Base-by-base conservation (phyloP, 192 early-diverging fungal genomes). In the Coemansia sp. region DNA sequence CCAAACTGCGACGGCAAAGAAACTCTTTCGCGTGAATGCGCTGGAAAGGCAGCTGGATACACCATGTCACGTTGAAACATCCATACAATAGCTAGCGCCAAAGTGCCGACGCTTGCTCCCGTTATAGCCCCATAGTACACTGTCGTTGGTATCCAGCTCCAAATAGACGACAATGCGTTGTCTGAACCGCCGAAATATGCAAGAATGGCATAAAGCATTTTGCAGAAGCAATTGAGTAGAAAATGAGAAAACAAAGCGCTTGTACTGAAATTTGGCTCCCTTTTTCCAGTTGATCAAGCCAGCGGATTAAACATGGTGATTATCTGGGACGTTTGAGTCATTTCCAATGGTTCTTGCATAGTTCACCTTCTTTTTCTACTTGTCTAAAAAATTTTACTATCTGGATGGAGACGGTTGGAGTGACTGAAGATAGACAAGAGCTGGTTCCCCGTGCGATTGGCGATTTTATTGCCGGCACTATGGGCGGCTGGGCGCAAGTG, bases 21-120 rank as follows among this genome's bases (percentile, higher is more conserved):
- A 3, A 88, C 72, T 26, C 69, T 45, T 36, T 71, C 69, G 34
- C 75, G 68, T 0, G 75, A 78, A 38, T 70, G 69, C 41, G 75
- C 75, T 5, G 75, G 75, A 32, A 78, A 78, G 26, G 73, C 82
- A 28, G 86, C 81, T n/a, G 87, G 87, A 47, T 92, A 92, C 42
- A 92, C 87, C 47, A 92, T 82, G 58, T 85, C 81, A 28, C 85
- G 85, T 53, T 92, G 90, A 47, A 86, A 90, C 59, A 84, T 37
- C 53, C 86, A 89, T 7, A 92, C 73, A 0, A 62, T 58, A 10
- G 52, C 41, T 6, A 80, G 48, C 2, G 61, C 79, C 15, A 64
- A 17, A 51, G 66, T 51, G 18, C 42, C 53, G 18, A 62, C 4
- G 9, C 17, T 21, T 9, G 44, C 53, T 40, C 53, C 43, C 3